Percentiles rank a stretch among this genome's conserved stretches.
Conservation (phyloP, 345 rosid genomes). For the Populus davidiana region DNA sequence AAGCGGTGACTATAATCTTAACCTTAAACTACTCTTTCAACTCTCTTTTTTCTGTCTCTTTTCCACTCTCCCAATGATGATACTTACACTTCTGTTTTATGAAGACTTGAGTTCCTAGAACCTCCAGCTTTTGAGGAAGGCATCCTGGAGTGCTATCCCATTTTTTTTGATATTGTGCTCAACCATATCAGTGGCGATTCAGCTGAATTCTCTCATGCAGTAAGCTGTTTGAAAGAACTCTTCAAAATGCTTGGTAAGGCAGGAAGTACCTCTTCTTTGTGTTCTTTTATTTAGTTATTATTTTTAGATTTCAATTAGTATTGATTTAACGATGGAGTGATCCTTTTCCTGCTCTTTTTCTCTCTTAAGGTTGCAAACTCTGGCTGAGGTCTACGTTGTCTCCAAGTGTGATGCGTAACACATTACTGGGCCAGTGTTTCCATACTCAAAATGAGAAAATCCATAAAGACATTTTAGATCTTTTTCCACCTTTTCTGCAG, state of each 20-base stretch:
- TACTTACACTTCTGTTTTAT: conserved; percentile 20
- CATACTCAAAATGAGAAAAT: conserved; percentile 86
- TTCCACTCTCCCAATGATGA: not conserved
- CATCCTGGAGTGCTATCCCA: conserved; percentile 85
- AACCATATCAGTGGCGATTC: conserved; percentile 88
- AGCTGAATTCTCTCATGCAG: conserved; percentile 83
- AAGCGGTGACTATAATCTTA: conserved; percentile 26
- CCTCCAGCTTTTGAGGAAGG: conserved; percentile 97
- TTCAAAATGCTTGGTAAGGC: conserved; percentile 84
- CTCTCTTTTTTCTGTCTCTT: conserved; percentile 3
- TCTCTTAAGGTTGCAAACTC: conserved; percentile 79
- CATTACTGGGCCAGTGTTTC: conserved; percentile 95
- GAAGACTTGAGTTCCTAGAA: conserved; percentile 92
- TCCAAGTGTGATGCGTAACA: conserved; percentile 94
- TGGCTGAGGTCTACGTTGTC: conserved; percentile 95
- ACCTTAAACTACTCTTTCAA: conserved; percentile 6
- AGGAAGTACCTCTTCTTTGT: conserved; percentile 1
- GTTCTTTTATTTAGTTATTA: not conserved
- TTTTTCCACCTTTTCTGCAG: conserved; percentile 89
- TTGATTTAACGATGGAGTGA: conserved; percentile 3
- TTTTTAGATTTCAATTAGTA: not conserved
- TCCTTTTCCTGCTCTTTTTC: conserved; percentile 13
- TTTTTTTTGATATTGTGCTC: conserved; percentile 86
- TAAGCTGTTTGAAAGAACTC: conserved; percentile 78
- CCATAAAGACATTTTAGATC: conserved; percentile 96